Conservation (phyloP, 164 flowering plant genomes). For the Berberis thunbergii region DNA sequence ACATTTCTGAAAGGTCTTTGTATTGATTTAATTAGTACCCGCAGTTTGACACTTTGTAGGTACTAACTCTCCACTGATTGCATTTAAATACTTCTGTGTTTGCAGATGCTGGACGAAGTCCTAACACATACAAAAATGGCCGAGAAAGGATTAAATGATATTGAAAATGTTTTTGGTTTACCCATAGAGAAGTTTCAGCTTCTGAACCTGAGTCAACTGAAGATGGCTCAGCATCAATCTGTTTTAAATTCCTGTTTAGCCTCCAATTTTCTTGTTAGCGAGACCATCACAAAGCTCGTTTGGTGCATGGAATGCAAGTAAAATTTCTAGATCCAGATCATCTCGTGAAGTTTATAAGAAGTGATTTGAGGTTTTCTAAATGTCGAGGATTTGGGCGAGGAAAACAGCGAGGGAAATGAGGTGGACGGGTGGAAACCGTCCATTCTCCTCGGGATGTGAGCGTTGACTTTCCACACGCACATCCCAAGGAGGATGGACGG, state of each 20-base stretch:
- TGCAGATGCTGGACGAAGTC: constrained; percentile 54
- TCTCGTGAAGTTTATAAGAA: too few species aligned
- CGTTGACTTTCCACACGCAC: too few species aligned
- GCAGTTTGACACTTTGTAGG: too few species aligned
- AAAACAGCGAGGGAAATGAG: too few species aligned
- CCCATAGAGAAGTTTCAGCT: constrained; percentile 17
- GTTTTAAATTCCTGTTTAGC: constrained; percentile 27
- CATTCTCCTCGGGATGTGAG: too few species aligned
- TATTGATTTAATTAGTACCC: too few species aligned
- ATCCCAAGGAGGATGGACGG: too few species aligned
- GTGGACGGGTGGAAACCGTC: too few species aligned
- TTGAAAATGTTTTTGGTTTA: constrained; percentile 17
- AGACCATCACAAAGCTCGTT: constrained; percentile 63
- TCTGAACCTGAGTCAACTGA: constrained; percentile 13
- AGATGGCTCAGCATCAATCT: constrained; percentile 19
- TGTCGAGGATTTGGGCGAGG: too few species aligned
- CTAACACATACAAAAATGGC: constrained; percentile 32
- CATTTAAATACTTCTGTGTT: background rate
- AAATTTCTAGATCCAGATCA: background rate
- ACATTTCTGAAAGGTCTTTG: too few species aligned
- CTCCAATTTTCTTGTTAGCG: constrained; percentile 40
- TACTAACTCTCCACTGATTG: background rate
- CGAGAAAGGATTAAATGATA: constrained; percentile 26
- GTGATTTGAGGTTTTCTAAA: too few species aligned
- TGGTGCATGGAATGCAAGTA: constrained; percentile 36